phyloP scores from a whole-genome alignment of 345 rosid species.

The Lumnitzera littorea region DNA sequence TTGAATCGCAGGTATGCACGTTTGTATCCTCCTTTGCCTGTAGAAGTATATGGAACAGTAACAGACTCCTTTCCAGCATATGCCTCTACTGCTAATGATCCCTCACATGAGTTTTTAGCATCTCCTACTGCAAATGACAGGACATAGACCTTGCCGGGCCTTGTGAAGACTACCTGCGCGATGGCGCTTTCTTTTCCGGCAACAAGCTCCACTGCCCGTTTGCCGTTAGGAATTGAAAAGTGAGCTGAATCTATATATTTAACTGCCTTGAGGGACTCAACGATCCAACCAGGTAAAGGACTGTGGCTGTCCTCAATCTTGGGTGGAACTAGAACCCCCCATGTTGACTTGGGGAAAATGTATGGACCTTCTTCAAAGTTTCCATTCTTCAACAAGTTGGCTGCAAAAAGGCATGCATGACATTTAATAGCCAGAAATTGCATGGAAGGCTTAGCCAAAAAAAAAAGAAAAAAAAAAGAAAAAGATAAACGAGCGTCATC shows the following conservation, averaged over 20 bases:
- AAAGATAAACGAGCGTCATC: too few relatives aligned
- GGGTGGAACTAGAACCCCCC: conserved; percentile 71
- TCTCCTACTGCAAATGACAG: conserved; percentile 59
- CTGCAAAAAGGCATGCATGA: conserved; percentile 5
- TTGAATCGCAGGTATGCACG: conserved; percentile 34
- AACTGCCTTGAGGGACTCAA: conserved; percentile 75
- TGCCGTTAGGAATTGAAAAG: conserved; percentile 46
- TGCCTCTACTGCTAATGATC: conserved; percentile 59
- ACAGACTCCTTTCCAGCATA: conserved; percentile 39
- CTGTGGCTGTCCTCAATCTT: conserved; percentile 56
- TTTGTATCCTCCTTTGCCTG: conserved; percentile 58
- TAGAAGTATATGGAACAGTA: conserved; percentile 41
- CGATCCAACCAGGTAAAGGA: conserved; percentile 74
- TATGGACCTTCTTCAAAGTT: conserved; percentile 75
- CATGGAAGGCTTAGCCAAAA: too few relatives aligned
- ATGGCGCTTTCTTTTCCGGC: conserved; percentile 79
- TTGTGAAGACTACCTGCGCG: conserved; percentile 47
- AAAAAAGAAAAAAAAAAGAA: too few relatives aligned
- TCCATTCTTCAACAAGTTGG: conserved; percentile 59
- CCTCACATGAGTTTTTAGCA: conserved; percentile 49
- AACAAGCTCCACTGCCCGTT: conserved; percentile 53
- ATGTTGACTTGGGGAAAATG: conserved; percentile 33
- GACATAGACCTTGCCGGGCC: conserved; percentile 28
- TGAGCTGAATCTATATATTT: conserved; percentile 58
- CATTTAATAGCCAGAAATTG: too few relatives aligned